A percentile compares a stretch with the other conserved stretches of the same genome.
These are phyloP conservation scores for Microbotryum lychnidis-dioicae DNA, from an alignment of 1,284 basidiomycete species.

Conservation along the genomic window DNA sequence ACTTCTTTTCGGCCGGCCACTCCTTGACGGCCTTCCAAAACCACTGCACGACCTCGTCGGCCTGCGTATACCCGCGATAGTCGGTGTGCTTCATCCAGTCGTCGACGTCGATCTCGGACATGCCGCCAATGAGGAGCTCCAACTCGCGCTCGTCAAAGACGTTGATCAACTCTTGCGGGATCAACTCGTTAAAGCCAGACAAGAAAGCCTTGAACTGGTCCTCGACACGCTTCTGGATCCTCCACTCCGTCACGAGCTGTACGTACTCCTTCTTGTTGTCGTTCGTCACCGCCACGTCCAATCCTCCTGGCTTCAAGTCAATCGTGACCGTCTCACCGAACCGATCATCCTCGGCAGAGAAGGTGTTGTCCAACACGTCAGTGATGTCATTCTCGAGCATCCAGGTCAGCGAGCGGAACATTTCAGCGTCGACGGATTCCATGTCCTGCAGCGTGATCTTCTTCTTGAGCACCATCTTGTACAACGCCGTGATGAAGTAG, in stretches of 20 bases:
- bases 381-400: conserved; percentile 97
- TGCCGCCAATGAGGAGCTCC: conserved; percentile 87
- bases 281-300: conserved; percentile 78
- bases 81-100: conserved; percentile 57
- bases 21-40: conserved; percentile 98
- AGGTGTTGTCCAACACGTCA: conserved; percentile 89
- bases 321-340: conserved; percentile 95
- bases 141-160: conserved; percentile 98
- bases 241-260: conserved; percentile 86
- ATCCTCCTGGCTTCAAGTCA: conserved; percentile 81
- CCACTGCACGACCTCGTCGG: conserved; percentile 77
- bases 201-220: conserved; percentile 96
- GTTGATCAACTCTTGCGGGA: conserved; percentile 88
- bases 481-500: conserved; percentile 97
- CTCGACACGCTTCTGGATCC: conserved; percentile 84
- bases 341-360: conserved; percentile 86
- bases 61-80: conserved; percentile 48
- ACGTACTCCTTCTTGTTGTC: conserved; percentile 99
- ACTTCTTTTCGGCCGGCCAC: conserved; percentile 95
- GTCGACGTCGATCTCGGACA: conserved; percentile 88
- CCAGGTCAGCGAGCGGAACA: conserved; percentile 88
- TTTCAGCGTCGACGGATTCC: conserved; percentile 80
- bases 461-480: conserved; percentile 96
- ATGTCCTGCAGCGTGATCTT: conserved; percentile 75
- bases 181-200: conserved; percentile 88